A percentile compares a stretch with the other conserved stretches of the same genome.
phyloP scores from a whole-genome alignment of 208 protist genomes.

The Trypanosoma theileri region DNA sequence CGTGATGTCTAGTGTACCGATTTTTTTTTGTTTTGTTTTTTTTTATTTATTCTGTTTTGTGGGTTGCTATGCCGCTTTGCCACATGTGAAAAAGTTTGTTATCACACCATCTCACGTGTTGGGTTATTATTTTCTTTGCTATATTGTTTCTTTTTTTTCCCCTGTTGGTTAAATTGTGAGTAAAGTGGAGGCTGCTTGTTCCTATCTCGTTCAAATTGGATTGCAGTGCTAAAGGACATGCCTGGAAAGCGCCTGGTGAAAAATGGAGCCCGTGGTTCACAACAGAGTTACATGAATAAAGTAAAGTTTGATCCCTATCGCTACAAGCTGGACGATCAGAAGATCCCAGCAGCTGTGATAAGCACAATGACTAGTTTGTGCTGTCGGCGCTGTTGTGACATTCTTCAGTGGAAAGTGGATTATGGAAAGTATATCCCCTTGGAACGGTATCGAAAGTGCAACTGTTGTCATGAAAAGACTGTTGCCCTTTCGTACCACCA shows the following conservation, averaged over 20 bases:
- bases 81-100: neutral
- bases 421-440: conserved; percentile 83
- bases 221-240: neutral
- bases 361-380: conserved; percentile 73
- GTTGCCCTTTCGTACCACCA: conserved; percentile 73
- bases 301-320: conserved; percentile 79
- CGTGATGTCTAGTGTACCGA: neutral
- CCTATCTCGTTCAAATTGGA: too few relatives aligned
- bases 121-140: conserved; percentile 13
- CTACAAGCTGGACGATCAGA: conserved; percentile 76
- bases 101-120: conserved; percentile 20
- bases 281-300: conserved; percentile 71
- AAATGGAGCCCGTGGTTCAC: conserved; percentile 37
- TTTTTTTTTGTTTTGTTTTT: conserved; percentile 13
- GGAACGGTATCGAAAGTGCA: conserved; percentile 64
- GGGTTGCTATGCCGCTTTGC: neutral
- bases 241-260: conserved; percentile 47
- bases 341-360: conserved; percentile 35
- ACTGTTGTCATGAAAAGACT: conserved; percentile 57
- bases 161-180: conserved; percentile 2
- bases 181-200: too few relatives aligned
- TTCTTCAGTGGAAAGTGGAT: conserved; percentile 88
- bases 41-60: neutral
- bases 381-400: conserved; percentile 81
- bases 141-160: conserved; percentile 5